Evolutionary conservation across 164 flowering plant species (phyloP).

Genomic region (Cinnamomum micranthum): DNA sequence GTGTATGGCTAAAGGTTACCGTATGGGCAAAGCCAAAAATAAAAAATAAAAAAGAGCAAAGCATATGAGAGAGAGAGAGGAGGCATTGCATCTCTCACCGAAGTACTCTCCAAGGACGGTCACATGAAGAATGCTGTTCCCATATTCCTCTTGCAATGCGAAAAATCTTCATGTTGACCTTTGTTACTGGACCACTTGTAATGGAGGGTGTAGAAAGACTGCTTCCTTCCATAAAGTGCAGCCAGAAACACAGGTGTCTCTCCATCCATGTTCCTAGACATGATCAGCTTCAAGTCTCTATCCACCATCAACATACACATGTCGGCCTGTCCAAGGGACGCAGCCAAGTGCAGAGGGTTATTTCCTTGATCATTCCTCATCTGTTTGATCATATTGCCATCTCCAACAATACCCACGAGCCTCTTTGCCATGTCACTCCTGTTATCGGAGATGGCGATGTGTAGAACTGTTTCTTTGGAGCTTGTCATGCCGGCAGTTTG

Average conservation of each 20-base stretch:
- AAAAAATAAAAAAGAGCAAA: background rate
- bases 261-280: conserved; percentile 3
- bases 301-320: conserved; percentile 16
- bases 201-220: conserved; percentile 12
- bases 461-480: conserved; percentile 29
- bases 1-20: too few relatives aligned
- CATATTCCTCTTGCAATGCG: conserved; percentile 17
- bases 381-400: background rate
- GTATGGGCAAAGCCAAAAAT: background rate
- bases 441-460: conserved; percentile 25
- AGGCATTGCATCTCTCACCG: conserved; percentile 4
- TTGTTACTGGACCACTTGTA: background rate
- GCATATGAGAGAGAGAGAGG: background rate
- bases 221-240: conserved; percentile 15
- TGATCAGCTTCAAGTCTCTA: background rate
- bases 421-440: conserved; percentile 12
- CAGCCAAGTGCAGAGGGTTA: conserved; percentile 25
- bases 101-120: conserved; percentile 17
- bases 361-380: conserved; percentile 16
- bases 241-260: conserved; percentile 25
- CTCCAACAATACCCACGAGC: conserved; percentile 13
- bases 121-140: conserved; percentile 23
- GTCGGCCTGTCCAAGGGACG: conserved; percentile 13
- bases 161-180: background rate
- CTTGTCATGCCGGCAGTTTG: background rate